Percentiles rank a stretch among this genome's conserved stretches.
Conservation (phyloP, 1,284 basidiomycete genomes). For the Cutaneotrichosporon sp. region DNA sequence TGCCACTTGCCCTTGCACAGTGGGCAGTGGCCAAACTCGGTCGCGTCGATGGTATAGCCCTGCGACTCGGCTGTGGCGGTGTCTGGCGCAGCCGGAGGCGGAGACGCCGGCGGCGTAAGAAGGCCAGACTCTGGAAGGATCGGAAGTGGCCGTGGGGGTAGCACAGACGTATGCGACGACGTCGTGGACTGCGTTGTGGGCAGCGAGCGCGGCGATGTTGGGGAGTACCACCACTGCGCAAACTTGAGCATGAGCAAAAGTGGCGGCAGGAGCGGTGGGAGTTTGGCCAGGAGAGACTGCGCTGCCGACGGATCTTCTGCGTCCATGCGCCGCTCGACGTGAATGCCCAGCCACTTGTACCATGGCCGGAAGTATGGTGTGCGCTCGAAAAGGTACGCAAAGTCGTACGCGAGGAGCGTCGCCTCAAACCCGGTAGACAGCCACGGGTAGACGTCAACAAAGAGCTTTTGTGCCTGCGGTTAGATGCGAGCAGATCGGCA, state of each 20-base stretch:
- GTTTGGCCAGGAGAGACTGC: slow-evolving; percentile 12
- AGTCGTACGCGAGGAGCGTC: slow-evolving; percentile 75
- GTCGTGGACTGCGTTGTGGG: slow-evolving; percentile 58
- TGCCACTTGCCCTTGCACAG: slow-evolving; percentile 69
- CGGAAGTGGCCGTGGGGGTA: slow-evolving; percentile 64
- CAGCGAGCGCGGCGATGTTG: slow-evolving; percentile 78
- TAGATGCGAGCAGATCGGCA: background rate
- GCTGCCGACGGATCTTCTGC: slow-evolving; percentile 17
- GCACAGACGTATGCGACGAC: slow-evolving; percentile 61
- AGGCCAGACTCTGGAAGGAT: slow-evolving; percentile 39
- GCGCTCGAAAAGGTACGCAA: slow-evolving; percentile 84
- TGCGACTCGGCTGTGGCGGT: slow-evolving; percentile 55
- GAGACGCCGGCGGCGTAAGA: slow-evolving; percentile 24
- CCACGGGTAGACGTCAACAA: slow-evolving; percentile 75
- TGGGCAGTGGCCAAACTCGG: slow-evolving; percentile 74
- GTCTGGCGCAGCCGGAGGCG: slow-evolving; percentile 10
- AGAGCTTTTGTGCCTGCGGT: slow-evolving; percentile 37
- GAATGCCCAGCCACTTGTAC: slow-evolving; percentile 75
- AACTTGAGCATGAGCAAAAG: slow-evolving; percentile 97
- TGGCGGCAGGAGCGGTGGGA: slow-evolving; percentile 61
- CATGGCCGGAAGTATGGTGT: slow-evolving; percentile 88
- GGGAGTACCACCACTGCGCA: slow-evolving; percentile 99
- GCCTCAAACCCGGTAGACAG: slow-evolving; percentile 69
- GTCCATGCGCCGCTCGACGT: slow-evolving; percentile 44
- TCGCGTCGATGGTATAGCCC: slow-evolving; percentile 26